Conservation (phyloP, 768 basidiomycete species). For the Mycena rosella region DNA sequence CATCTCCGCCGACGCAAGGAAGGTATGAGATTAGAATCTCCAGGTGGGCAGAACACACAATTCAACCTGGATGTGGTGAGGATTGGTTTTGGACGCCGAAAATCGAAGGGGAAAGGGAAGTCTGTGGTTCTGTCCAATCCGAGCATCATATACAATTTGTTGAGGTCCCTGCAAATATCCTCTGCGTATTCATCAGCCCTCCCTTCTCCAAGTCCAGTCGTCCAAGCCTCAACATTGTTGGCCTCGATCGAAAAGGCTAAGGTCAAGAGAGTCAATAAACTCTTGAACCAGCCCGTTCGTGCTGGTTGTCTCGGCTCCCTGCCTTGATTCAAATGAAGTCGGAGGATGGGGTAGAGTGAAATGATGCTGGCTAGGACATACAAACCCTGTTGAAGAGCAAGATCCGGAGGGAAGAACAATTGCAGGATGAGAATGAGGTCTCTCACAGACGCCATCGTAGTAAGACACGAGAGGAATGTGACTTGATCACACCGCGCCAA, state of each 20-base stretch:
- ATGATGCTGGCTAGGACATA: constrained; percentile 23
- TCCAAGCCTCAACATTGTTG: not conserved
- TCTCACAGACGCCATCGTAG: too few relatives aligned
- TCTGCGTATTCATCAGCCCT: not conserved
- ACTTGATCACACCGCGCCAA: too few relatives aligned
- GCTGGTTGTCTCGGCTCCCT: constrained; percentile 9
- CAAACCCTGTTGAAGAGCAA: constrained; percentile 20
- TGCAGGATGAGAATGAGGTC: too few relatives aligned
- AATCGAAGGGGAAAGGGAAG: not conserved
- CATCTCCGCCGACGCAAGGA: not conserved
- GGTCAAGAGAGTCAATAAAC: not conserved
- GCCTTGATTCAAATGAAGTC: constrained; percentile 25
- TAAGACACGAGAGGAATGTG: too few relatives aligned
- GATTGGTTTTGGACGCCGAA: not conserved
- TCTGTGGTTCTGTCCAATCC: not conserved
- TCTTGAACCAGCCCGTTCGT: constrained; percentile 27
- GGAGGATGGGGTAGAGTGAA: constrained; percentile 24
- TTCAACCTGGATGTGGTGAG: not conserved
- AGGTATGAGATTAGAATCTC: not conserved
- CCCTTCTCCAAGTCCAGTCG: not conserved
- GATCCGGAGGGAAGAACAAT: constrained; percentile 36
- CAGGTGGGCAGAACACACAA: not conserved
- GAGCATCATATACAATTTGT: not conserved
- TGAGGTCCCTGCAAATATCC: not conserved
- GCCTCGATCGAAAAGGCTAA: not conserved